Evolutionary conservation across 2,329 filamentous ascomycete species (phyloP).

Genomic region (Cercospora sesami): DNA sequence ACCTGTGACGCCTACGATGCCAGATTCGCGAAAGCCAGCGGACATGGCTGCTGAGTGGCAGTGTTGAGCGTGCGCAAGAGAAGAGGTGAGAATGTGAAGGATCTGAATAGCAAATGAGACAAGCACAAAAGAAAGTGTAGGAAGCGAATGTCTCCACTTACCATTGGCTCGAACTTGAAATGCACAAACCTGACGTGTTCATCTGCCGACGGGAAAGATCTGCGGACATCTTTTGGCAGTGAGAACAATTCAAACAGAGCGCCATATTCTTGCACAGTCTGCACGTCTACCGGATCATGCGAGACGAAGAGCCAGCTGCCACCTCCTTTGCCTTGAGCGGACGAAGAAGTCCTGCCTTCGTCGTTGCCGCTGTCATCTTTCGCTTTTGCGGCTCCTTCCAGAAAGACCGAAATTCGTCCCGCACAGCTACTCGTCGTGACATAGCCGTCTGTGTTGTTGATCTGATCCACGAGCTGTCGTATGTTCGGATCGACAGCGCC

Average conservation of each 20-base stretch:
- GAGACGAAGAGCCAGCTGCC: conserved; percentile 86
- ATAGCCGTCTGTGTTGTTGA: conserved; percentile 72
- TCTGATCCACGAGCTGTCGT: conserved; percentile 70
- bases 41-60: conserved; percentile 73
- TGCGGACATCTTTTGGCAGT: conserved; percentile 9
- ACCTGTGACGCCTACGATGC: conserved; percentile 53
- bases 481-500: conserved; percentile 81
- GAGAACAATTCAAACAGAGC: conserved; percentile 26
- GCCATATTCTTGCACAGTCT: conserved; percentile 18
- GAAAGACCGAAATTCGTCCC: conserved; percentile 80
- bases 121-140: not conserved
- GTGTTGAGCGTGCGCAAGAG: conserved; percentile 69
- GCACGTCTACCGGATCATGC: conserved; percentile 64
- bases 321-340: conserved; percentile 68
- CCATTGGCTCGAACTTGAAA: conserved; percentile 95
- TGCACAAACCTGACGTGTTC: conserved; percentile 57
- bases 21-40: conserved; percentile 87
- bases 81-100: conserved; percentile 80
- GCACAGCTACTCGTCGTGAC: conserved; percentile 94
- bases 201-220: conserved; percentile 3
- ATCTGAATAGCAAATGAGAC: conserved; percentile 58
- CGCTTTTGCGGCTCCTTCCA: conserved; percentile 67
- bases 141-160: conserved; percentile 47
- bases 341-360: conserved; percentile 54
- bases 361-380: conserved; percentile 8